phyloP scores from a whole-genome alignment of 371 early-diverging fungal genomes.

The Circinella umbellata region DNA sequence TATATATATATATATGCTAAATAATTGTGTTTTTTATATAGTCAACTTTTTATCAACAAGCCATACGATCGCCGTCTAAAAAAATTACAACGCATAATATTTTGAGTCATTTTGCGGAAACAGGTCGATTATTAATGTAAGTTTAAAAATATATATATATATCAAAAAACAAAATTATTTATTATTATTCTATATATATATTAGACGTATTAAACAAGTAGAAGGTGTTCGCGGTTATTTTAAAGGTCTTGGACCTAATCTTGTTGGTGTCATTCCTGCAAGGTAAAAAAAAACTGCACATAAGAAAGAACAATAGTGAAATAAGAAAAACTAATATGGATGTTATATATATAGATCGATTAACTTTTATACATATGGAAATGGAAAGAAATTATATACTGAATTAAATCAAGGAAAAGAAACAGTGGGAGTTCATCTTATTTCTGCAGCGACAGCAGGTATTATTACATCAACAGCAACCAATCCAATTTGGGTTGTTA shows the following conservation, averaged over 20 bases:
- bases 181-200: background rate
- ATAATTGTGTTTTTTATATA: too few relatives aligned
- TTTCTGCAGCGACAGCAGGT: conserved; percentile 85
- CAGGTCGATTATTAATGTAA: conserved; percentile 57
- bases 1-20: too few relatives aligned
- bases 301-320: too few relatives aligned
- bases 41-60: conserved; percentile 42
- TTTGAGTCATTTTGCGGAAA: conserved; percentile 55
- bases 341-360: too few relatives aligned
- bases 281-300: conserved; percentile 65
- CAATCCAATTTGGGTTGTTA: conserved; percentile 97
- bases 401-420: conserved; percentile 79
- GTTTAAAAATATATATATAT: conserved; percentile 8
- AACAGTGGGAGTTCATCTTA: conserved; percentile 78
- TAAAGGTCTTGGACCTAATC: conserved; percentile 92
- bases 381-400: conserved; percentile 81
- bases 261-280: conserved; percentile 94
- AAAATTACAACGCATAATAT: conserved; percentile 20
- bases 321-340: too few relatives aligned
- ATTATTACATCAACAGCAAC: conserved; percentile 81
- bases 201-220: conserved; percentile 68
- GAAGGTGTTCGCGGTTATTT: conserved; percentile 91
- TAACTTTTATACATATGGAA: conserved; percentile 90
- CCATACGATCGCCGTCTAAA: conserved; percentile 21
- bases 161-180: background rate